These are phyloP conservation scores for Galerina marginata DNA, from an alignment of 768 basidiomycete species.

Conservation along the genomic window DNA sequence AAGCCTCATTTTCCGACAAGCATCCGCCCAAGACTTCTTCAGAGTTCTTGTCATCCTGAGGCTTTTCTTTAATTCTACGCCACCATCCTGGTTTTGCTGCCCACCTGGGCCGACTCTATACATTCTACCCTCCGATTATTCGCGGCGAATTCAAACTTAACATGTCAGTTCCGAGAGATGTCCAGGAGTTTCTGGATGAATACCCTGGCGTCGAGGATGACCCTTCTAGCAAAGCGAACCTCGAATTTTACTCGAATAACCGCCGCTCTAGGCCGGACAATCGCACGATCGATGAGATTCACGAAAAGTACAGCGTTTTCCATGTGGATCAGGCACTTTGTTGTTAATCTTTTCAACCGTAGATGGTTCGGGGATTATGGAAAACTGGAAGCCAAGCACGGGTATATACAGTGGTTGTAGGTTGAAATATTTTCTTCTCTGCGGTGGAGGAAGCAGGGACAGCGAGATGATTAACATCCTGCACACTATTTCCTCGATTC, in stretches of 20 bases:
- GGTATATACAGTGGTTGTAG: slow-evolving; percentile 82
- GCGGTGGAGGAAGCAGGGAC: background rate
- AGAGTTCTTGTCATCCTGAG: background rate
- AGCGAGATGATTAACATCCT: background rate
- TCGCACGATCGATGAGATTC: slow-evolving; percentile 65
- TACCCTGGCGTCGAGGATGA: slow-evolving; percentile 56
- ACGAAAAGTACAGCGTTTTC: slow-evolving; percentile 47
- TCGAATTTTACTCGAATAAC: slow-evolving; percentile 65
- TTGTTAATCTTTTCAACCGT: slow-evolving; percentile 29
- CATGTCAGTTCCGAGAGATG: slow-evolving; percentile 58
- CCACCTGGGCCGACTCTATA: background rate
- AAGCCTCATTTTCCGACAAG: slow-evolving; percentile 2
- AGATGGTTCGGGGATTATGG: slow-evolving; percentile 73
- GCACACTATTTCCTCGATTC: background rate
- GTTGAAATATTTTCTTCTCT: slow-evolving; percentile 26
- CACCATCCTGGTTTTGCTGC: background rate
- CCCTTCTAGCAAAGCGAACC: slow-evolving; percentile 47
- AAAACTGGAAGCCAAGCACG: slow-evolving; percentile 70
- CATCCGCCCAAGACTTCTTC: background rate
- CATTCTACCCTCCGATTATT: slow-evolving; percentile 10
- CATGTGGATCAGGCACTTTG: background rate
- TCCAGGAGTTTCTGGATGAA: slow-evolving; percentile 59
- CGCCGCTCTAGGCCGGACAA: slow-evolving; percentile 65
- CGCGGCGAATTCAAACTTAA: slow-evolving; percentile 7
- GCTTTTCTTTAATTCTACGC: background rate